Base-by-base conservation (phyloP, 257 asterid genomes). In the Lithospermum erythrorhizon region DNA sequence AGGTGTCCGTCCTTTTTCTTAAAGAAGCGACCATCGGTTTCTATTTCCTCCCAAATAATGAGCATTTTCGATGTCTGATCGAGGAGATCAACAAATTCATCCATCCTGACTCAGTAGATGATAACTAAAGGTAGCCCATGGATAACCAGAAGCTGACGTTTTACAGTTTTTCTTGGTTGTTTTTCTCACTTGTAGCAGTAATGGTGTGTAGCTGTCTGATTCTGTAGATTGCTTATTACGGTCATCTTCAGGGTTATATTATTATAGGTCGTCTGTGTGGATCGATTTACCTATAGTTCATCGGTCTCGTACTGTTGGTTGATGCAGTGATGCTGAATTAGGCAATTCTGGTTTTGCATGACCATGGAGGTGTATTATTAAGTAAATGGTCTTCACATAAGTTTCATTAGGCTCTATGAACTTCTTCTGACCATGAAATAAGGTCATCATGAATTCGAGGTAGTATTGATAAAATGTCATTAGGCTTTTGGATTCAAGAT, bases 41-140 rank as follows among this genome's bases (percentile, higher is more conserved):
- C 80, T 88, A 86, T 49, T 86, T 88, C 86, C 70, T 88, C 81
- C 96, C 96, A 2, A 88, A 88, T 41, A 88, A 86, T 49, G 83
- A 83, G 21, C 88, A 88, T 61, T 88, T 81, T 58, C 78, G 68
- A 20, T 57, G 77, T 70, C 76, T 88, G 52, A 88, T 88, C 90
- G 81, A 86, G 25, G 85, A 82, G 66, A 86, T 88, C 27, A 82
- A 52, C 14, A 67, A 53, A 61, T 85, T 85, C 65, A 61, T 85
- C 60, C 78, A 76, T 72, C 65, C 82, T 55, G 47, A 72, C 62
- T 68, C 23, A 21, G 18, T 41, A 41, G 49, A 41, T 41, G 18
- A 41, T 41, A 41, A 41, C 49, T 41, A 41, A 41, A 41, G 49
- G 49, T 14, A 41, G 18, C 17, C 49, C 49, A 41, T 14, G 49